Evolutionary conservation across 139 green algal genomes (phyloP), one percentile per base, ranked within the genome.

Genomic region (Marvania coccoides): DNA sequence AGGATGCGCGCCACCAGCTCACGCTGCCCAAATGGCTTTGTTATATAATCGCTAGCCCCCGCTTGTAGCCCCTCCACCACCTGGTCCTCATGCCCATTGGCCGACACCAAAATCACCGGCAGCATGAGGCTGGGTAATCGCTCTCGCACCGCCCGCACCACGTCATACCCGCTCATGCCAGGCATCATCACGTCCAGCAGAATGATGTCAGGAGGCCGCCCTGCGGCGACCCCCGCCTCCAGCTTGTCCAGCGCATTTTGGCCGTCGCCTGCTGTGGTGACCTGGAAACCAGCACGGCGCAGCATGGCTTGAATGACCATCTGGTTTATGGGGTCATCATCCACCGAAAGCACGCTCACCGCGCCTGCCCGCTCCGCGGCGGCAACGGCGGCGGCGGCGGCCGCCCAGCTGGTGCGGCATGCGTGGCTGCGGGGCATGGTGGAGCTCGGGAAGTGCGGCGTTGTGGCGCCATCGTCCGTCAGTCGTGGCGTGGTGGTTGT

Each of bases 141-240:
- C 62, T 77, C 40, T 10, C 71, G 36, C 26, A 78, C 31, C 19
- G 31, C 15, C 9, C 64, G 55, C 14, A 69, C 65, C 6, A 79
- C 72, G 47, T 77, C 67, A 47, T 65, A 77, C 29, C 85, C 85
- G 65, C 76, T 87, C 69, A 90, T 84, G 4, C 66, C 72, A 1
- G 85, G 85, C 85, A 91, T 91, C 85, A 91, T 91, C 0, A 91
- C 81, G 35, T 91, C 83, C 37, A 90, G 76, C 57, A 91, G 69
- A 37, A 91, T 81, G 26, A 83, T 19, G 68, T 90, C 79, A 0
- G 83, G 83, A 46, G 85, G 70, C 28, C 4, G 14, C 37, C 28
- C 55, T 7, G 33, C 35, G 29, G 14, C 38, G 6, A 38, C 36
- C n/a, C 35, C 3, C 35, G 67, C 40, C n/a, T 68, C 30, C 23